A percentile compares a stretch with the other conserved stretches of the same genome.
These are phyloP conservation scores for Talaromyces pinophilus DNA, from an alignment of 2,329 filamentous ascomycete genomes.

Conservation along the genomic window DNA sequence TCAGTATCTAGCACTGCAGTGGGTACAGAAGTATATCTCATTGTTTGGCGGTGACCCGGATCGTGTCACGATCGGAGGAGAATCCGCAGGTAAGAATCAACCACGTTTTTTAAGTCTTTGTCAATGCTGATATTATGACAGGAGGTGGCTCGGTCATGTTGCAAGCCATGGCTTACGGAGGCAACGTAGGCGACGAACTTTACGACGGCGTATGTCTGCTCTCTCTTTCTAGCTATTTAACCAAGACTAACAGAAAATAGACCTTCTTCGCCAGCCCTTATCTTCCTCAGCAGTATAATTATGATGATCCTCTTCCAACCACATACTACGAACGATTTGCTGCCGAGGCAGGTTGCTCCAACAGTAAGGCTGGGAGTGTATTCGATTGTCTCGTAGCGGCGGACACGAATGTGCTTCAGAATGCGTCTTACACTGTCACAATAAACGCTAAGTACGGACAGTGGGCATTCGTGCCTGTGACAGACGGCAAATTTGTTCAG, in stretches of 20 bases:
- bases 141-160: constrained; percentile 35
- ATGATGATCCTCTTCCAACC: constrained; percentile 49
- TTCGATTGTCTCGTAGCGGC: constrained; percentile 45
- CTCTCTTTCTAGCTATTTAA: not conserved
- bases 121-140: constrained; percentile 1
- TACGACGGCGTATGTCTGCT: constrained; percentile 15
- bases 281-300: constrained; percentile 58
- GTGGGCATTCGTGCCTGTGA: constrained; percentile 50
- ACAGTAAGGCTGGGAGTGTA: constrained; percentile 27
- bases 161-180: constrained; percentile 22
- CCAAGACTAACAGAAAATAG: constrained; percentile 26
- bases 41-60: constrained; percentile 57
- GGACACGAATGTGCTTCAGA: constrained; percentile 40
- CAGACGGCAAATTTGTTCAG: constrained; percentile 55
- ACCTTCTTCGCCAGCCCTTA: constrained; percentile 51
- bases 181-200: not conserved
- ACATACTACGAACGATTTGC: constrained; percentile 51
- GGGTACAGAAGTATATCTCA: constrained; percentile 58
- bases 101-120: not conserved
- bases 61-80: constrained; percentile 54
- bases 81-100: constrained; percentile 47
- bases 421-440: constrained; percentile 37
- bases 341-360: constrained; percentile 42
- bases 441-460: constrained; percentile 47
- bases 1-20: constrained; percentile 59